A percentile compares a stretch with the other conserved stretches of the same genome.
These are phyloP conservation scores for Schizosaccharomyces pombe DNA, from an alignment of 805 yeast genomes.

Conservation along the genomic window DNA sequence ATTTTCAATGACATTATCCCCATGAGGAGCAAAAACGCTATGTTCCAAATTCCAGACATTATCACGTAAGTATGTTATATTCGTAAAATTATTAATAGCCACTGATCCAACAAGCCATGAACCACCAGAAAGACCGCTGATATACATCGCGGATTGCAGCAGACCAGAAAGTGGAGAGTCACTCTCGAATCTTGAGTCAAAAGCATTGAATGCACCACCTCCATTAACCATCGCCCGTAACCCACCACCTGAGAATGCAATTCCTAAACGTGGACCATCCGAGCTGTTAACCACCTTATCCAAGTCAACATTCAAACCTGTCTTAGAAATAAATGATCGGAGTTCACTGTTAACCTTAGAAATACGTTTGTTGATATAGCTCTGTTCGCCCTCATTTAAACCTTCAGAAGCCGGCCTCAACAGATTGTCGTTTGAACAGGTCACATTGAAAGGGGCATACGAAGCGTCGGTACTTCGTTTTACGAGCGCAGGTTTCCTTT, in stretches of 20 bases:
- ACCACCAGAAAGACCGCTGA: constrained; percentile 51
- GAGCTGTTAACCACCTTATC: background rate
- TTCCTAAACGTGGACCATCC: constrained; percentile 12
- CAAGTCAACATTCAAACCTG: background rate
- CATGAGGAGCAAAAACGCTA: constrained; percentile 17
- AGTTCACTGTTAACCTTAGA: background rate
- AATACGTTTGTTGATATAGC: background rate
- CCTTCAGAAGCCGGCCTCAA: background rate
- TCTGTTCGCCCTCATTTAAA: background rate
- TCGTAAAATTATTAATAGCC: constrained; percentile 20
- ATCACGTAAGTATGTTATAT: constrained; percentile 13
- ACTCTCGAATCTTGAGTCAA: constrained; percentile 17
- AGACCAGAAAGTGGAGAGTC: constrained; percentile 23
- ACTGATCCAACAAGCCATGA: constrained; percentile 41
- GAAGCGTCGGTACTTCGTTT: background rate
- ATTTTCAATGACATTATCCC: constrained; percentile 24
- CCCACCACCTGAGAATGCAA: constrained; percentile 72
- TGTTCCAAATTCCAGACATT: constrained; percentile 14
- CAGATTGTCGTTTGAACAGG: background rate
- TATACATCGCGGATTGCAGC: constrained; percentile 30
- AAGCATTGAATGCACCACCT: constrained; percentile 31
- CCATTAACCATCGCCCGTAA: constrained; percentile 42
- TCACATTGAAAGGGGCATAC: constrained; percentile 3
- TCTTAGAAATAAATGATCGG: background rate
- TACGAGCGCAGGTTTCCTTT: no score